Evolutionary conservation across 495 filamentous ascomycete genomes (phyloP).

Genomic region (Monascus purpureus): DNA sequence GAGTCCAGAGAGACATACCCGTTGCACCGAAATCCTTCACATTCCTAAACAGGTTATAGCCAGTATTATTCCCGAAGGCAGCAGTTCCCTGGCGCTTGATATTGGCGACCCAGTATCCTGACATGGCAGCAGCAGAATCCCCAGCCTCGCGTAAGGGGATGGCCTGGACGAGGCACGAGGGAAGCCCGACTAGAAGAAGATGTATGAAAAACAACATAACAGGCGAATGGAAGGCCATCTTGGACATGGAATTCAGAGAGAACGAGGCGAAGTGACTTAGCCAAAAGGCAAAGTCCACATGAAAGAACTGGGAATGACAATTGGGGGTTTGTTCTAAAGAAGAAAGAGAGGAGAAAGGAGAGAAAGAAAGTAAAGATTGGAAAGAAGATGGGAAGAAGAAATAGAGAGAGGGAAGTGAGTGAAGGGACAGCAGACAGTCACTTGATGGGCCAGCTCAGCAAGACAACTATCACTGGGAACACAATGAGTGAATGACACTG

Average conservation of each 20-base stretch:
- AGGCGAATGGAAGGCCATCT: neutral
- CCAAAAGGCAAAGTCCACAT: neutral
- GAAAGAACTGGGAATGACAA: neutral
- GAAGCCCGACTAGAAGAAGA: slow-evolving; percentile 22
- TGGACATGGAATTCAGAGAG: neutral
- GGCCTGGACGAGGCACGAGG: slow-evolving; percentile 27
- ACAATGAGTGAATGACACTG: neutral
- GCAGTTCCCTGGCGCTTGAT: slow-evolving; percentile 58
- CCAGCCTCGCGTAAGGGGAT: slow-evolving; percentile 17
- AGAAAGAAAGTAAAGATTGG: neutral
- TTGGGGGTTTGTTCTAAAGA: neutral
- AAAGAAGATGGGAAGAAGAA: too few relatives aligned
- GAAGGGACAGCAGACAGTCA: too few relatives aligned
- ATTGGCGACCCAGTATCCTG: slow-evolving; percentile 58
- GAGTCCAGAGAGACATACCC: slow-evolving; percentile 5
- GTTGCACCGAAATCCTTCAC: slow-evolving; percentile 35
- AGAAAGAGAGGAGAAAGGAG: neutral
- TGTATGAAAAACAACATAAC: slow-evolving; percentile 3
- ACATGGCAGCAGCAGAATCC: slow-evolving; percentile 9
- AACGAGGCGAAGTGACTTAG: neutral
- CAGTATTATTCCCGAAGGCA: slow-evolving; percentile 41
- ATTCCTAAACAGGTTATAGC: slow-evolving; percentile 13
- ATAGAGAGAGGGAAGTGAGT: too few relatives aligned
- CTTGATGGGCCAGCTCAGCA: too few relatives aligned
- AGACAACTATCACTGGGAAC: too few relatives aligned